These are phyloP conservation scores for Annona cherimola DNA, from an alignment of 164 flowering plant species.

Conservation along the genomic window DNA sequence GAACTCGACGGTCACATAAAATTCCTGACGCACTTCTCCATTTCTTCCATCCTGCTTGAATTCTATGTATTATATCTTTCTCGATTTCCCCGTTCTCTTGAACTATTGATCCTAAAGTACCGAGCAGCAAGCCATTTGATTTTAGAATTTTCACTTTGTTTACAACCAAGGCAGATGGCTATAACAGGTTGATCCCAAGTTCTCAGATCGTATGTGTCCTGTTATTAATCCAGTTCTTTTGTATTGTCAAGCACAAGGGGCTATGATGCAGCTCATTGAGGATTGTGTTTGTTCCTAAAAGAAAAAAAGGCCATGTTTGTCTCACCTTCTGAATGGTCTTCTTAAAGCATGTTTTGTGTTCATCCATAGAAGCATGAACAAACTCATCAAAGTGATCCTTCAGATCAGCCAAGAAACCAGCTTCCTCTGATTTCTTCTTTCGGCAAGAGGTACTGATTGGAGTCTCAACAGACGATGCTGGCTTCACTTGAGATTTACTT, in stretches of 20 bases:
- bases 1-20: no score
- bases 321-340: constrained; percentile 79
- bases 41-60: no score
- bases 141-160: no score
- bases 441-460: constrained; percentile 51
- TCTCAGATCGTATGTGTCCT: neutral
- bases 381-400: constrained; percentile 93
- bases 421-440: constrained; percentile 77
- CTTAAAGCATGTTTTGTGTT: constrained; percentile 80
- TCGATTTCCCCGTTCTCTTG: no score
- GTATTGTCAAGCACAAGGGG: neutral
- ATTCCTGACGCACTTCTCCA: no score
- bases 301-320: neutral
- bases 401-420: constrained; percentile 62
- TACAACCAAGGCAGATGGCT: neutral
- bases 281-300: neutral
- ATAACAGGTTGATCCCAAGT: neutral
- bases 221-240: neutral
- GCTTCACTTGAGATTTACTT: constrained; percentile 17
- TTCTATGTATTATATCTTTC: no score
- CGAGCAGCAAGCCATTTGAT: no score
- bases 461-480: constrained; percentile 6
- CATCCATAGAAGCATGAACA: constrained; percentile 85
- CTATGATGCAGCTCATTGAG: neutral
- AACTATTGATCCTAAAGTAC: no score